Evolutionary conservation across 192 early-diverging fungal genomes (phyloP).

Genomic region (Gorgonomyces haynaldii): DNA sequence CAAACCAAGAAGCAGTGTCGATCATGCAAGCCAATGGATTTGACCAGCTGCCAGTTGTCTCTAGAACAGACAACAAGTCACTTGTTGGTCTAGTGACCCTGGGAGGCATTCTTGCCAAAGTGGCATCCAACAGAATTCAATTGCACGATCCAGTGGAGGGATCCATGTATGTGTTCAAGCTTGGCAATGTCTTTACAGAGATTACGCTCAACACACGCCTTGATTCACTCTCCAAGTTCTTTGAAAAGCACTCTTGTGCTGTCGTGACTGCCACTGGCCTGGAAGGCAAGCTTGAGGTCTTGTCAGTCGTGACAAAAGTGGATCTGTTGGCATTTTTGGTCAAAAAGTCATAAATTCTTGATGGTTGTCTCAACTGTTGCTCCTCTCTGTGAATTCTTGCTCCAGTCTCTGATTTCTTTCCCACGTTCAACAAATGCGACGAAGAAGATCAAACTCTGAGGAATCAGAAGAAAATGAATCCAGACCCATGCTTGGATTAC

Average conservation of each 20-base stretch:
- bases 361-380: too few relatives aligned
- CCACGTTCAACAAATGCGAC: too few relatives aligned
- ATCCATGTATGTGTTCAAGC: constrained; percentile 71
- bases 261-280: constrained; percentile 71
- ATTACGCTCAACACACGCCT: constrained; percentile 78
- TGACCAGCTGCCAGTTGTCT: constrained; percentile 89
- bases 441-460: too few relatives aligned
- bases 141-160: constrained; percentile 44
- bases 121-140: constrained; percentile 57
- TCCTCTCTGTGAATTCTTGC: too few relatives aligned
- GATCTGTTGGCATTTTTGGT: constrained; percentile 79
- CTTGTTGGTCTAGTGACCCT: constrained; percentile 82
- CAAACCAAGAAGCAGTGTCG: constrained; percentile 58
- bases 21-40: constrained; percentile 83
- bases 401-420: too few relatives aligned
- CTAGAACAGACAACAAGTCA: constrained; percentile 27
- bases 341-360: too few relatives aligned
- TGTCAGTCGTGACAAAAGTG: constrained; percentile 87
- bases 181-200: constrained; percentile 66
- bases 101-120: constrained; percentile 60
- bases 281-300: constrained; percentile 48
- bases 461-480: too few relatives aligned
- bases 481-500: too few relatives aligned
- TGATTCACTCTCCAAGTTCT: constrained; percentile 73
- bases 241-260: constrained; percentile 82